Evolutionary conservation across 2,329 filamentous ascomycete genomes (phyloP).

Genomic region (Epichloe sibirici): DNA sequence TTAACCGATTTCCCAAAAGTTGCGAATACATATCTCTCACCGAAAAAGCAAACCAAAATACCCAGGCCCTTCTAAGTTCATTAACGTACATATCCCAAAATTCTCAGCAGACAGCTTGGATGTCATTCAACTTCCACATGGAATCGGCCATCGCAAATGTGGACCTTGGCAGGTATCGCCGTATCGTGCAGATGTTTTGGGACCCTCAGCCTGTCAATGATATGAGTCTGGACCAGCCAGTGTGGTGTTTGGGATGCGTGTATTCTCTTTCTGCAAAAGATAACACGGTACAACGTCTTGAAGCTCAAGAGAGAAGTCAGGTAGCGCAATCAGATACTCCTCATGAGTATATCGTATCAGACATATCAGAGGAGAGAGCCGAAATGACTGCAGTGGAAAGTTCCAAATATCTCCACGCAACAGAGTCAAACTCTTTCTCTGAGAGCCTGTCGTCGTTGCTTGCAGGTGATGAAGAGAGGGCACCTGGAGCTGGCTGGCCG

Average conservation of each 20-base stretch:
- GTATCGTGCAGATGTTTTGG: constrained; percentile 84
- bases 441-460: constrained; percentile 41
- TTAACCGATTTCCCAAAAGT: background rate
- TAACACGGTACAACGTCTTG: background rate
- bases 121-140: constrained; percentile 13
- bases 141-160: constrained; percentile 38
- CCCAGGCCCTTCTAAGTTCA: background rate
- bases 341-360: background rate
- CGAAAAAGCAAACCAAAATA: background rate
- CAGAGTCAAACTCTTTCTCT: constrained; percentile 34
- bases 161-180: constrained; percentile 64
- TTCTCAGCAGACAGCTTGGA: background rate
- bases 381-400: background rate
- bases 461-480: constrained; percentile 31
- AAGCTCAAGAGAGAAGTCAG: background rate
- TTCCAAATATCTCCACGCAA: constrained; percentile 21
- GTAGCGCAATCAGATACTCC: background rate
- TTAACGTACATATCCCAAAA: background rate
- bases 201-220: constrained; percentile 82
- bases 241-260: constrained; percentile 66
- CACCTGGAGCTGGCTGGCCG: constrained; percentile 64
- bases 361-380: background rate
- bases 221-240: constrained; percentile 49
- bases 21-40: background rate
- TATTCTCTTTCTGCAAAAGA: constrained; percentile 30